Evolutionary conservation across 2,329 filamentous ascomycete genomes (phyloP).

Genomic region (Aspergillus caelatus): DNA sequence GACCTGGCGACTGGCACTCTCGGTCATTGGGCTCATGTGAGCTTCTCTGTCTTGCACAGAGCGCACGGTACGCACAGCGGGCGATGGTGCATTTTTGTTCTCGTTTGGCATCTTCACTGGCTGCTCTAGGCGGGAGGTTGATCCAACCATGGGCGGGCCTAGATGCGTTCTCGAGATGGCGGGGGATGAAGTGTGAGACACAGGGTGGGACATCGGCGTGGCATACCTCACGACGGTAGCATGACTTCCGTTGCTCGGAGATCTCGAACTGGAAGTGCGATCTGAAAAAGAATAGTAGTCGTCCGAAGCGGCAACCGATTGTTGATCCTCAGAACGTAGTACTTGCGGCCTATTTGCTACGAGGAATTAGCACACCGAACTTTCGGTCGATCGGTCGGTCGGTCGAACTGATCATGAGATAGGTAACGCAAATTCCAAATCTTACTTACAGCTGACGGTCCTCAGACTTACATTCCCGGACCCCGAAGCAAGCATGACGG

Average conservation of each 20-base stretch:
- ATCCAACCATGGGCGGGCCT: constrained; percentile 21
- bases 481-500: constrained; percentile 30
- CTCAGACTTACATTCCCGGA: constrained; percentile 34
- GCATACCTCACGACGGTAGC: constrained; percentile 46
- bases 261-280: constrained; percentile 39
- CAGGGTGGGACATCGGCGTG: constrained; percentile 45
- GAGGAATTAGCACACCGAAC: constrained; percentile 7
- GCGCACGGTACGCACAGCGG: constrained; percentile 31
- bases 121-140: constrained; percentile 15
- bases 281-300: constrained; percentile 54
- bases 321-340: constrained; percentile 45
- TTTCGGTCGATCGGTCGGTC: not conserved
- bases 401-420: not conserved
- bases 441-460: constrained; percentile 43
- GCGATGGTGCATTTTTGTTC: constrained; percentile 19
- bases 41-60: constrained; percentile 28
- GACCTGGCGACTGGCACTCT: constrained; percentile 28
- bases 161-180: constrained; percentile 30
- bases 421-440: not conserved
- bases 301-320: constrained; percentile 52
- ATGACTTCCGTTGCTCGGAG: constrained; percentile 36
- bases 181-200: constrained; percentile 33
- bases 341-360: constrained; percentile 50
- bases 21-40: constrained; percentile 26
- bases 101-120: constrained; percentile 9